Percentiles rank a stretch among this genome's conserved stretches.
phyloP scores from a whole-genome alignment of 2,329 filamentous ascomycete genomes.

The Periglandula ipomoeae region DNA sequence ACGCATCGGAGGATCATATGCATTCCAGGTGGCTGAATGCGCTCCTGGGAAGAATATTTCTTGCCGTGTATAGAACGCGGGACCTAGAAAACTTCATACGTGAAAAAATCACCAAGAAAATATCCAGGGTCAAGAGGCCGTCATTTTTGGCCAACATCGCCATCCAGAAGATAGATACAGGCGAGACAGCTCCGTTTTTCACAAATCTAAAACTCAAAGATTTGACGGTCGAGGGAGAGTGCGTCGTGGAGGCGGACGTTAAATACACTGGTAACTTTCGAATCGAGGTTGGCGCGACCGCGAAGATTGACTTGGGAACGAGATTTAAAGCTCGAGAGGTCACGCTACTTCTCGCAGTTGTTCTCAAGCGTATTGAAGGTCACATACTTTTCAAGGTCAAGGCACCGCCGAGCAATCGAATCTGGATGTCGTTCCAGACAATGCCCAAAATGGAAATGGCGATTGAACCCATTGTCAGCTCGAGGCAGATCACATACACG shows the following conservation, averaged over 20 bases:
- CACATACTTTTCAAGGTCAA: slow-evolving; percentile 83
- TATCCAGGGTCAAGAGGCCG: slow-evolving; percentile 84
- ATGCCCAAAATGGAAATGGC: slow-evolving; percentile 88
- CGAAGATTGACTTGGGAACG: slow-evolving; percentile 79
- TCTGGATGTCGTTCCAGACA: slow-evolving; percentile 95
- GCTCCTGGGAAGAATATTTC: slow-evolving; percentile 76
- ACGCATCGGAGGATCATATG: slow-evolving; percentile 83
- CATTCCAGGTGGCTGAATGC: slow-evolving; percentile 94
- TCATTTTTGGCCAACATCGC: slow-evolving; percentile 78
- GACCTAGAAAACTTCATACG: slow-evolving; percentile 72
- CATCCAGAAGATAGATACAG: slow-evolving; percentile 77
- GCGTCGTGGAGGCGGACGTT: slow-evolving; percentile 76
- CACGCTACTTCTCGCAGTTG: slow-evolving; percentile 76
- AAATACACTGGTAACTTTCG: slow-evolving; percentile 84
- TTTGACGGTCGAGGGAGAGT: slow-evolving; percentile 84
- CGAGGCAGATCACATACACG: slow-evolving; percentile 89
- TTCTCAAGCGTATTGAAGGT: slow-evolving; percentile 76
- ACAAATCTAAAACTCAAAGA: slow-evolving; percentile 84
- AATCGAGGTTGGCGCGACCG: slow-evolving; percentile 85
- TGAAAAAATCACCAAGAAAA: slow-evolving; percentile 90
- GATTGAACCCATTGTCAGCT: slow-evolving; percentile 93
- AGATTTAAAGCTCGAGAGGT: slow-evolving; percentile 88
- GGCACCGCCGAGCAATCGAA: slow-evolving; percentile 84
- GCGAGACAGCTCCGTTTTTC: slow-evolving; percentile 77
- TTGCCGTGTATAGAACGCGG: slow-evolving; percentile 77